These are phyloP conservation scores for Pleurotus tuber-regium DNA, from an alignment of 768 basidiomycete species.

Conservation along the genomic window DNA sequence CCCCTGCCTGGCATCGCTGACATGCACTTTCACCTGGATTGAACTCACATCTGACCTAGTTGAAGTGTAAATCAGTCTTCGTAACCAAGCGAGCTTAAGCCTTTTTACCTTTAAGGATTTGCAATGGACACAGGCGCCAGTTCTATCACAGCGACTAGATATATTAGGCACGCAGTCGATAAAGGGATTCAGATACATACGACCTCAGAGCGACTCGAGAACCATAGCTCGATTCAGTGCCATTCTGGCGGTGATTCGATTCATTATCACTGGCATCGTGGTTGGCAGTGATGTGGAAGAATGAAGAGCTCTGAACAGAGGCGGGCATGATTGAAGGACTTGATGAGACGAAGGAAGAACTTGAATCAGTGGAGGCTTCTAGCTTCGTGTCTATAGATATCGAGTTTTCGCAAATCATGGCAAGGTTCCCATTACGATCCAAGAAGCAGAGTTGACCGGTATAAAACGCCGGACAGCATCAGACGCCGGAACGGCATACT, in stretches of 20 bases:
- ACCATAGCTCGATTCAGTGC: neutral
- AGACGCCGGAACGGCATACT: conserved; percentile 1
- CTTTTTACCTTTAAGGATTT: conserved; percentile 49
- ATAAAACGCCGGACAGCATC: conserved; percentile 7
- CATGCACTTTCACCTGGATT: conserved; percentile 42
- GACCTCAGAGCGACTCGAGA: neutral
- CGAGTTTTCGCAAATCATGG: conserved; percentile 3
- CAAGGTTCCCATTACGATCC: conserved; percentile 7
- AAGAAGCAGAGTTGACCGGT: conserved; percentile 8
- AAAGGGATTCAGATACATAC: neutral
- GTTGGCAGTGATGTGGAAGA: neutral
- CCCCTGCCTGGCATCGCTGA: conserved; percentile 45
- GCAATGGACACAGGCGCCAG: conserved; percentile 55
- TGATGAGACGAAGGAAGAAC: neutral
- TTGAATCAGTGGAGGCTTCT: neutral
- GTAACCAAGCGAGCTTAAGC: neutral
- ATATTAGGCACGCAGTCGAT: conserved; percentile 1
- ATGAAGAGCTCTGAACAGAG: neutral
- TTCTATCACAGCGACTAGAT: too few relatives aligned
- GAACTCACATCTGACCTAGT: conserved; percentile 53
- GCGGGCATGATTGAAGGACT: neutral
- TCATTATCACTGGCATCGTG: conserved; percentile 2
- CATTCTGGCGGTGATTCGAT: neutral
- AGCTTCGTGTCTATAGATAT: neutral
- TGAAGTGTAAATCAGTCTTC: neutral